Conservation (phyloP, 2,329 filamentous ascomycete genomes). For the Aureobasidium musti region DNA sequence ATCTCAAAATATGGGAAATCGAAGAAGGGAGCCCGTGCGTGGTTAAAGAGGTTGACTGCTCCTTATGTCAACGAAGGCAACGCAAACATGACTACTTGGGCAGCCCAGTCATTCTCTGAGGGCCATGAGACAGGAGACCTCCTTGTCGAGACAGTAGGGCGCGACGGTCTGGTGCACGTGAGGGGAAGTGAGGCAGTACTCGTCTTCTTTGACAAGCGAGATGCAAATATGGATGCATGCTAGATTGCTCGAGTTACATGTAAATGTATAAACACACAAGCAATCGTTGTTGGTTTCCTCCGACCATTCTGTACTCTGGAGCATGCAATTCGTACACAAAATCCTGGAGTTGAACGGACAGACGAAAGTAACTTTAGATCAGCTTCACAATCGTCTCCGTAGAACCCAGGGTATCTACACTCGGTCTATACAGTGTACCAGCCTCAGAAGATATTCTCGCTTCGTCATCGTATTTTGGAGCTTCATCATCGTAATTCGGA, state of each 20-base stretch:
- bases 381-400: background rate
- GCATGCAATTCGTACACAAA: no score
- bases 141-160: constrained; percentile 33
- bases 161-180: constrained; percentile 33
- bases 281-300: background rate
- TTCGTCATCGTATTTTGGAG: background rate
- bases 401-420: background rate
- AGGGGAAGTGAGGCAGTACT: constrained; percentile 39
- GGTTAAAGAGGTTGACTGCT: constrained; percentile 38
- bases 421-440: background rate
- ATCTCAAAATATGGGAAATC: constrained; percentile 25
- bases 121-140: constrained; percentile 33
- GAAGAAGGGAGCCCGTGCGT: constrained; percentile 11
- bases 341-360: no score
- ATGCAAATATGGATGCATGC: background rate
- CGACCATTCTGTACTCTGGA: background rate
- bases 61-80: constrained; percentile 36
- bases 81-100: constrained; percentile 37
- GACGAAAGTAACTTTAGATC: background rate
- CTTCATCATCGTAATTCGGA: background rate
- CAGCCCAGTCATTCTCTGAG: constrained; percentile 37
- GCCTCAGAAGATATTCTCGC: background rate
- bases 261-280: background rate
- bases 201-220: constrained; percentile 34
- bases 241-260: background rate